Evolutionary conservation across 441 rosid genomes (phyloP).

Genomic region (Pelargonium australe): DNA sequence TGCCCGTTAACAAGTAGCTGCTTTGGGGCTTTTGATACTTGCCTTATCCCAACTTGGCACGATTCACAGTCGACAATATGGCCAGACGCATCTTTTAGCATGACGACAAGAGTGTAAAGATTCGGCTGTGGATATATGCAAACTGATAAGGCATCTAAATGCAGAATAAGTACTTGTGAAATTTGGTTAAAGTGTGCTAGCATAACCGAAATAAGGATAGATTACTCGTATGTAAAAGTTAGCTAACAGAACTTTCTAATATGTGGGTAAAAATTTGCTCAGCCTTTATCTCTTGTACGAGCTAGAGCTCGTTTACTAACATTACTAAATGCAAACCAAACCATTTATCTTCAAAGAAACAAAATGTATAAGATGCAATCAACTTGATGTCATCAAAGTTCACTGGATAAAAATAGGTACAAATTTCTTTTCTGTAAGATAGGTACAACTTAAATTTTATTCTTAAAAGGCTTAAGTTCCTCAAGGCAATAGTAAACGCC

Average conservation of each 20-base stretch:
- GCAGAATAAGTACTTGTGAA: slow-evolving; percentile 9
- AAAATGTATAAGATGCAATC: too few relatives aligned
- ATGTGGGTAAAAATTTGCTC: not conserved
- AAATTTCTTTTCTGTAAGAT: too few relatives aligned
- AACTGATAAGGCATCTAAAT: slow-evolving; percentile 21
- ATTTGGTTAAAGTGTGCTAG: not conserved
- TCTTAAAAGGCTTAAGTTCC: not conserved
- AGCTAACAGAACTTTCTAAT: not conserved
- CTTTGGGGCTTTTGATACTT: slow-evolving; percentile 82
- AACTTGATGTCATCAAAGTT: too few relatives aligned
- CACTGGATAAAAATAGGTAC: too few relatives aligned
- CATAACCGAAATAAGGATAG: not conserved
- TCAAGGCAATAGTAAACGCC: not conserved
- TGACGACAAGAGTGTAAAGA: slow-evolving; percentile 68
- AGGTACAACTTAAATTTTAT: too few relatives aligned
- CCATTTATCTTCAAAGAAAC: too few relatives aligned
- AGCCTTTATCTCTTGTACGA: too few relatives aligned
- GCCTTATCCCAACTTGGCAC: slow-evolving; percentile 74
- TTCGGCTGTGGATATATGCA: slow-evolving; percentile 56
- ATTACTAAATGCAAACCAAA: too few relatives aligned
- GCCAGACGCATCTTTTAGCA: slow-evolving; percentile 79
- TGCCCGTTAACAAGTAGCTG: slow-evolving; percentile 85
- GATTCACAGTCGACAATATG: slow-evolving; percentile 83
- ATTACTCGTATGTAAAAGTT: not conserved
- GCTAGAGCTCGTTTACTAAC: too few relatives aligned